Percentiles rank a stretch among this genome's conserved stretches.
phyloP scores from a whole-genome alignment of 2,329 filamentous ascomycete genomes.

The Diaporthe longicolla region DNA sequence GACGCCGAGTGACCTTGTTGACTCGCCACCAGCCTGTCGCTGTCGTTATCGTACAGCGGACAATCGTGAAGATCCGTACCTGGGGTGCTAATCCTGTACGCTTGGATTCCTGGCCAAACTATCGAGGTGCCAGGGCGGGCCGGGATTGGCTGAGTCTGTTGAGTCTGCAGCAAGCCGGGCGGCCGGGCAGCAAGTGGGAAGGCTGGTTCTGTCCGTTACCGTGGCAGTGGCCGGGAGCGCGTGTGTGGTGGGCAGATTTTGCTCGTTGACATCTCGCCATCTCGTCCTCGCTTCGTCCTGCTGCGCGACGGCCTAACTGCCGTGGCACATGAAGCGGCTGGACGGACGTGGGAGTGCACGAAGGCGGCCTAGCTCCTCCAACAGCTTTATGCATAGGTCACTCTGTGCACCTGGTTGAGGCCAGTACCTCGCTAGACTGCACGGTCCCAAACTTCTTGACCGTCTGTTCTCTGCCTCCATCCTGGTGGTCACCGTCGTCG shows the following conservation, averaged over 20 bases:
- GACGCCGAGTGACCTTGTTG: conserved; percentile 28
- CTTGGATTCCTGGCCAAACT: conserved; percentile 25
- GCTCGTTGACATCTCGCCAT: conserved; percentile 33
- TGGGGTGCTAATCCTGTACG: conserved; percentile 23
- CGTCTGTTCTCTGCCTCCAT: background rate
- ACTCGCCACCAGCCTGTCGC: conserved; percentile 28
- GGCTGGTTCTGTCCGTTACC: conserved; percentile 29
- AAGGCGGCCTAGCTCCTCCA: conserved; percentile 20
- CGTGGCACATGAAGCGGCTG: conserved; percentile 34
- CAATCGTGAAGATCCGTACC: conserved; percentile 7
- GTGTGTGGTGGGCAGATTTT: conserved; percentile 23
- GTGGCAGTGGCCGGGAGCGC: conserved; percentile 25
- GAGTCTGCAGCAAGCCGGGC: conserved; percentile 33
- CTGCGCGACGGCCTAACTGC: conserved; percentile 20
- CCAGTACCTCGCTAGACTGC: conserved; percentile 4
- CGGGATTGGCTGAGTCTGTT: conserved; percentile 24
- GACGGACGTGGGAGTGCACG: conserved; percentile 11
- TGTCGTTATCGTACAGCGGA: conserved; percentile 22
- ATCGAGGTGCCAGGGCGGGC: conserved; percentile 2
- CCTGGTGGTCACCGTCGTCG: background rate
- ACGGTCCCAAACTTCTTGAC: conserved; percentile 20
- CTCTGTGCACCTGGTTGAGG: background rate
- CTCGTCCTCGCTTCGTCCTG: conserved; percentile 25
- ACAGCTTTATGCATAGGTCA: conserved; percentile 23
- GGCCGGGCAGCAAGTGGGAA: conserved; percentile 9